A percentile compares a stretch with the other conserved stretches of the same genome.
phyloP scores from a whole-genome alignment of 345 rosid genomes.

The Heritiera fomes region DNA sequence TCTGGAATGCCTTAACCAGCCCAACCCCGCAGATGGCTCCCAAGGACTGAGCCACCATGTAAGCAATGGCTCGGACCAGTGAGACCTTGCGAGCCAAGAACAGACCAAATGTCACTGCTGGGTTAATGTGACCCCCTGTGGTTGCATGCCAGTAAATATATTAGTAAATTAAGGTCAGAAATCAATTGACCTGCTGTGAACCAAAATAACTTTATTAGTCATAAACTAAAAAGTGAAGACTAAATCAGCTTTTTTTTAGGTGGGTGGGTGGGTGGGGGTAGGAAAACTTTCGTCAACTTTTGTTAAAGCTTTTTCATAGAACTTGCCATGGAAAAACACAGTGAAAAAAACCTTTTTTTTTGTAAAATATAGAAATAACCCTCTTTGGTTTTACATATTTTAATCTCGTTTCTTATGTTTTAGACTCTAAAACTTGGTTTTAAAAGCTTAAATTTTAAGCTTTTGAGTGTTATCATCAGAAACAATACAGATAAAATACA shows the following conservation, averaged over 20 bases:
- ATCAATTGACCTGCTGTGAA: background rate
- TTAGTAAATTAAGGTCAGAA: background rate
- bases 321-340: background rate
- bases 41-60: slow-evolving; percentile 72
- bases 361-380: too few relatives aligned
- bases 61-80: slow-evolving; percentile 53
- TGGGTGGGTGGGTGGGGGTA: too few relatives aligned
- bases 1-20: slow-evolving; percentile 67
- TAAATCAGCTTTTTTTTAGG: too few relatives aligned
- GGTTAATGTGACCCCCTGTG: slow-evolving; percentile 83
- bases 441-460: too few relatives aligned
- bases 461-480: too few relatives aligned
- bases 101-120: slow-evolving; percentile 82
- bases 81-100: slow-evolving; percentile 77
- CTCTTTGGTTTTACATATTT: too few relatives aligned
- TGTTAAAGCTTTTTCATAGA: background rate
- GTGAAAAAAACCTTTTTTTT: too few relatives aligned
- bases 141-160: background rate
- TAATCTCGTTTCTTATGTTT: too few relatives aligned
- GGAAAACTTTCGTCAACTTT: too few relatives aligned
- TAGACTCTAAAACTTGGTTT: too few relatives aligned
- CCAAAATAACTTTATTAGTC: background rate
- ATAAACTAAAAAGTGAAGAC: too few relatives aligned
- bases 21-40: slow-evolving; percentile 85
- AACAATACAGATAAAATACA: too few relatives aligned